Conservation (phyloP, 139 green algal species). For the Chlorella sorokiniana region DNA sequence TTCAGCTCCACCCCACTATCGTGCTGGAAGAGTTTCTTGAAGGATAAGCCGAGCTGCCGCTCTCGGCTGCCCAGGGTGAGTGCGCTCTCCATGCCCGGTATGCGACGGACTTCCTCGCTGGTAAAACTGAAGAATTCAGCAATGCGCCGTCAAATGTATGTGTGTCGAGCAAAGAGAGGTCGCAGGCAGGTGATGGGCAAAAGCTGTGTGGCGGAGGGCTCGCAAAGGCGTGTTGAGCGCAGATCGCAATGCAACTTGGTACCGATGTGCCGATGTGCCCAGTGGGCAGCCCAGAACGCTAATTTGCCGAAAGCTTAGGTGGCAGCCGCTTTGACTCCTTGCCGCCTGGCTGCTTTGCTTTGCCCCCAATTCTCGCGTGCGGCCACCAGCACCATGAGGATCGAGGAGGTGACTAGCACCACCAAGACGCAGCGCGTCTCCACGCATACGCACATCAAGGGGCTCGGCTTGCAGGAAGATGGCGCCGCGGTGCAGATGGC, state of each 20-base stretch:
- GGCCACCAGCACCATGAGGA: constrained; percentile 57
- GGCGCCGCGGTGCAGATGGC: constrained; percentile 76
- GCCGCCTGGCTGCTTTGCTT: background rate
- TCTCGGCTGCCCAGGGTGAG: constrained; percentile 19
- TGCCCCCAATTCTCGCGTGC: background rate
- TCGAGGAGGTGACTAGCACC: constrained; percentile 94
- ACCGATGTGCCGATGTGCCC: too few relatives aligned
- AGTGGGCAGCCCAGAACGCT: too few relatives aligned
- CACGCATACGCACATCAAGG: constrained; percentile 99
- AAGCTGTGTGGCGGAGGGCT: too few relatives aligned
- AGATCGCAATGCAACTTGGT: too few relatives aligned
- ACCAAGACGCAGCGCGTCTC: constrained; percentile 94
- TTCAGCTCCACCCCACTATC: constrained; percentile 27
- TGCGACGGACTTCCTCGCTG: background rate
- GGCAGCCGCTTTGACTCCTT: background rate
- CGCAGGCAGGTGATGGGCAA: too few relatives aligned
- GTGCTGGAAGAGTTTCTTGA: constrained; percentile 36
- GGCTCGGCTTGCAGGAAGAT: constrained; percentile 88
- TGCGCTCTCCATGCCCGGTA: constrained; percentile 32
- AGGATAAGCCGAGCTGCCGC: constrained; percentile 17
- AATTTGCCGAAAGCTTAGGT: too few relatives aligned
- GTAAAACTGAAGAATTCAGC: background rate
- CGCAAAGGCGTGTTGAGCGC: too few relatives aligned
- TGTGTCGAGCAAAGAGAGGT: too few relatives aligned
- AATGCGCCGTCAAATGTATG: background rate